These are phyloP conservation scores for Aureobasidium sp. DNA, from an alignment of 2,329 filamentous ascomycete species.

Conservation along the genomic window DNA sequence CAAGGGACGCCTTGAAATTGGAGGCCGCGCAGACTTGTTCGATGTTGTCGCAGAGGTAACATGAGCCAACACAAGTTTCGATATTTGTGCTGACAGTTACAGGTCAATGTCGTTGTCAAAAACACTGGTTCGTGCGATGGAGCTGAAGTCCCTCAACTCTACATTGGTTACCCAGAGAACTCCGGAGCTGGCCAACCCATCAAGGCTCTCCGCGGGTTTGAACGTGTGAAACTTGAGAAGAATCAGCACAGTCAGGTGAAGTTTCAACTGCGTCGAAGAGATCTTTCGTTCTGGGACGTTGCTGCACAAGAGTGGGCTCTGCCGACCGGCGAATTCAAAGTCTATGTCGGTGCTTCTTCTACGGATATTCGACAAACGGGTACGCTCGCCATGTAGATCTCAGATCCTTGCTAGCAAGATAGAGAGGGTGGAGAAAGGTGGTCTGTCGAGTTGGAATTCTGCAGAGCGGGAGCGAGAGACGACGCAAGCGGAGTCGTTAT, in stretches of 20 bases:
- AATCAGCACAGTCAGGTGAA: conserved; percentile 20
- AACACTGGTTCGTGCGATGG: conserved; percentile 44
- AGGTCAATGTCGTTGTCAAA: conserved; percentile 36
- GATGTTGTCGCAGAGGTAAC: conserved; percentile 29
- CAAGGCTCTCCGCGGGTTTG: conserved; percentile 34
- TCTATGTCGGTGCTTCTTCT: not conserved
- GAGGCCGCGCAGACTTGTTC: conserved; percentile 50
- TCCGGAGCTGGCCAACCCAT: conserved; percentile 36
- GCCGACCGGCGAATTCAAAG: conserved; percentile 21
- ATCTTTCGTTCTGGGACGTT: conserved; percentile 35
- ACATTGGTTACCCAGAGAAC: conserved; percentile 36
- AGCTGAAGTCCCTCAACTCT: conserved; percentile 47
- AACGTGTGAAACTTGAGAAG: conserved; percentile 30
- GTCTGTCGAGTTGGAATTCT: not conserved
- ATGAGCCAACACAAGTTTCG: not conserved
- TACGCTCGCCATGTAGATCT: not conserved
- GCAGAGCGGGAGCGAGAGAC: not conserved
- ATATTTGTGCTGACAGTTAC: conserved; percentile 22
- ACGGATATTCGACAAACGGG: not conserved
- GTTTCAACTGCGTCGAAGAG: conserved; percentile 32
- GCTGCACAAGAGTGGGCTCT: conserved; percentile 33
- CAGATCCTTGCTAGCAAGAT: not conserved
- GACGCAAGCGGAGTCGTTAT: not conserved
- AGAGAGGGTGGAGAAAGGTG: not conserved
- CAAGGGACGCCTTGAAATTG: conserved; percentile 37